Evolutionary conservation across 352 stramenopile genomes (phyloP).

Genomic region (Globisporangium nagaii): DNA sequence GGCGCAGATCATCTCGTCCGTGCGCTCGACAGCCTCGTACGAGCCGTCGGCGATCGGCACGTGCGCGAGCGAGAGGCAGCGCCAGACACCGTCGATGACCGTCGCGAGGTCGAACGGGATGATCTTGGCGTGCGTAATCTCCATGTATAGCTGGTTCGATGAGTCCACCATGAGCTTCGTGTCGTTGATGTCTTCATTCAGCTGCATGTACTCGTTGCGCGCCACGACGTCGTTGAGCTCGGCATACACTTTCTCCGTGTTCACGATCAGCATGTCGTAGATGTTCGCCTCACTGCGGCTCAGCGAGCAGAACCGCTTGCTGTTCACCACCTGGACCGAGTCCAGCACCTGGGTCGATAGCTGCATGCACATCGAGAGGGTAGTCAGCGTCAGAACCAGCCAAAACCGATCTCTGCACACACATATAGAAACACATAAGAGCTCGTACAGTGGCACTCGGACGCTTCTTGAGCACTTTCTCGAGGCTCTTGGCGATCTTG

Average conservation of each 20-base stretch:
- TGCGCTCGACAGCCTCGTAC: constrained; percentile 19
- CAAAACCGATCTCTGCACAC: neutral
- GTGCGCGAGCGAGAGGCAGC: constrained; percentile 4
- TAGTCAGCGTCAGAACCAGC: neutral
- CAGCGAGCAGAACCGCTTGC: constrained; percentile 10
- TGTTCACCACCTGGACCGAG: constrained; percentile 7
- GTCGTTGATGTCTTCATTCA: constrained; percentile 10
- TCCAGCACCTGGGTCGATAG: constrained; percentile 10
- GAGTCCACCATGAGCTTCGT: constrained; percentile 9
- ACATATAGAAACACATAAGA: neutral
- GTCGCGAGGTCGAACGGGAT: constrained; percentile 11
- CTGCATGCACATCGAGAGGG: too few relatives aligned
- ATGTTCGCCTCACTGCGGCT: constrained; percentile 7
- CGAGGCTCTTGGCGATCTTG: constrained; percentile 15
- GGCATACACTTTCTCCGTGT: constrained; percentile 8
- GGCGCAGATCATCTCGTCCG: constrained; percentile 15
- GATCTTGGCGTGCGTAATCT: constrained; percentile 11
- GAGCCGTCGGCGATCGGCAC: constrained; percentile 8
- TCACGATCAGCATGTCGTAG: constrained; percentile 12
- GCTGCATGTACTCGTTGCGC: constrained; percentile 11
- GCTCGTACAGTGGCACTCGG: constrained; percentile 3
- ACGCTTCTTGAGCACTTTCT: constrained; percentile 14
- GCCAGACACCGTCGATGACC: constrained; percentile 10
- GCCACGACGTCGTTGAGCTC: constrained; percentile 7
- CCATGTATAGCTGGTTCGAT: constrained; percentile 13